Evolutionary conservation across 306 rosid species (phyloP).

Genomic region (Dryas drummondii): DNA sequence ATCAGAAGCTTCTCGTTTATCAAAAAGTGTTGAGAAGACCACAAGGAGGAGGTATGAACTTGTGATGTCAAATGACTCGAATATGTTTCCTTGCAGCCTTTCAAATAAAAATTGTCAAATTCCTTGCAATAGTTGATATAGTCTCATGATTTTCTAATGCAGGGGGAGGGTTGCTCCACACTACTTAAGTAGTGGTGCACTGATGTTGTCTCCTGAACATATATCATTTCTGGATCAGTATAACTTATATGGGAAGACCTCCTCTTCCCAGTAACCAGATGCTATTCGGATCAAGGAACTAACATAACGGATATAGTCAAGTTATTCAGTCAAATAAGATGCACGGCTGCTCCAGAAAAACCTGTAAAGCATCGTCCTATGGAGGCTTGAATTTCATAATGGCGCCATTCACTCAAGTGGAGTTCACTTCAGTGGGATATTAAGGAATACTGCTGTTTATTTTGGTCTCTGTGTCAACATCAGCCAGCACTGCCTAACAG

Average conservation of each 20-base stretch:
- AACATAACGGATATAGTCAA: conserved; percentile 1
- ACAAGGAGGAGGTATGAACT: conserved; percentile 54
- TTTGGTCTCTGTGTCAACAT: conserved; percentile 12
- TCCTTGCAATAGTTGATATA: conserved; percentile 23
- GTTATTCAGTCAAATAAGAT: conserved; percentile 22
- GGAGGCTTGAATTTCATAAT: conserved; percentile 7
- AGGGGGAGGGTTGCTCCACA: conserved; percentile 63
- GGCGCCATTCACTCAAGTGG: not conserved
- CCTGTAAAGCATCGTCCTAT: not conserved
- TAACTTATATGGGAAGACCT: conserved; percentile 38
- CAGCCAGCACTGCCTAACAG: not conserved
- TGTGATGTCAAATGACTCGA: not conserved
- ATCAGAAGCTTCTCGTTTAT: conserved; percentile 60
- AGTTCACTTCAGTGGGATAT: not conserved
- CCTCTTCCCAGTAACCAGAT: conserved; percentile 23
- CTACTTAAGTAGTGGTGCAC: conserved; percentile 59
- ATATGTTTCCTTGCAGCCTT: conserved; percentile 18
- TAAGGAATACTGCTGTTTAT: not conserved
- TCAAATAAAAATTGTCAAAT: not conserved
- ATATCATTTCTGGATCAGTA: conserved; percentile 55
- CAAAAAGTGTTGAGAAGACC: conserved; percentile 41
- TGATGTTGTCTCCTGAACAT: conserved; percentile 60
- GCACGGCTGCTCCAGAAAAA: conserved; percentile 8
- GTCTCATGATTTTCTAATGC: conserved; percentile 30
- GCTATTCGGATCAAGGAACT: conserved; percentile 26